Conservation (phyloP, 78 protist species). For the slime mould (Dictyostelium discoideum) region DNA sequence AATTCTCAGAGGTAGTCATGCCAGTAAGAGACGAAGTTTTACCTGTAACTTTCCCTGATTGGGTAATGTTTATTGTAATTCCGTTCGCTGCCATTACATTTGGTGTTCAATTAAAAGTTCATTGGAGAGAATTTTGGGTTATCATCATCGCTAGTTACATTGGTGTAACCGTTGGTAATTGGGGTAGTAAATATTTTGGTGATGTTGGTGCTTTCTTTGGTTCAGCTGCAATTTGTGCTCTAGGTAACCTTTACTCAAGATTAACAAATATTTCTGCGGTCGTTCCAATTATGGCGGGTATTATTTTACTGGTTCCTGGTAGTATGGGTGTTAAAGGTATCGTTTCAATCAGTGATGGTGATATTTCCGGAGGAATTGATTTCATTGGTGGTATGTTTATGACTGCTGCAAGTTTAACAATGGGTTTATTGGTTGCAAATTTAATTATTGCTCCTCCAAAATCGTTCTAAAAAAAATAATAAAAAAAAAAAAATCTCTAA, state of each 20-base stretch:
- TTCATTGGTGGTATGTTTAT: constrained; percentile 55
- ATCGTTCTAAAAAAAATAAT: constrained; percentile 19
- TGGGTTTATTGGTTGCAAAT: constrained; percentile 68
- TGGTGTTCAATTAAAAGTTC: constrained; percentile 59
- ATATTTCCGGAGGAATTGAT: constrained; percentile 10
- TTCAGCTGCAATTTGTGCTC: constrained; percentile 29
- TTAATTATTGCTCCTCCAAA: constrained; percentile 54
- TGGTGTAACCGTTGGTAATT: constrained; percentile 56
- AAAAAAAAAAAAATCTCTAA: too few relatives aligned
- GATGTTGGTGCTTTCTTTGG: constrained; percentile 77
- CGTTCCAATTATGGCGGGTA: constrained; percentile 60
- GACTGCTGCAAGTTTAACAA: constrained; percentile 28
- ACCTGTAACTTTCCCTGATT: constrained; percentile 24
- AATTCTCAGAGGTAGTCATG: background rate
- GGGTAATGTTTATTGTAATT: constrained; percentile 46
- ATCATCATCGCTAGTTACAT: constrained; percentile 28
- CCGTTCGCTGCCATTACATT: constrained; percentile 61
- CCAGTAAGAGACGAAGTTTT: constrained; percentile 10
- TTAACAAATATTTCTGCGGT: constrained; percentile 24
- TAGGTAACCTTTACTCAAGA: constrained; percentile 51
- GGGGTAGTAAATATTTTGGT: constrained; percentile 37
- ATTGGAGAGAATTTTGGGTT: constrained; percentile 58
- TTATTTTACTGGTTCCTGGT: constrained; percentile 71
- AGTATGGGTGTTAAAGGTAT: constrained; percentile 68
- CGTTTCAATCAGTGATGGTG: constrained; percentile 28